A percentile compares a stretch with the other conserved stretches of the same genome.
Evolutionary conservation across 2,329 filamentous ascomycete genomes (phyloP).

Genomic region (Chaetothyriales sp.): DNA sequence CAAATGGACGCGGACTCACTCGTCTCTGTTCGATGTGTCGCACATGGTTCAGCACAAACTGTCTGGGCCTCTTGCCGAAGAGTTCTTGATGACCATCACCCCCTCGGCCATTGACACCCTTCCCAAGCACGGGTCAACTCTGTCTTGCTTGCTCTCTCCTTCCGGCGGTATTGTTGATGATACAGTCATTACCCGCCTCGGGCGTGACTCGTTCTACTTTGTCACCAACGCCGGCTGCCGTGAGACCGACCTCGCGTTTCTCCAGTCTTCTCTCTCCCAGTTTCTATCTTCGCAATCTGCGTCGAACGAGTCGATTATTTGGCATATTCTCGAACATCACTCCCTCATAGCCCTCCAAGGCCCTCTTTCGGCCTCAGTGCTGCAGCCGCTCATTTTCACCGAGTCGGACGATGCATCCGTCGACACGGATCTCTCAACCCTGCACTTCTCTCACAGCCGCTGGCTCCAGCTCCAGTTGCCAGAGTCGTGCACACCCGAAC

Average conservation of each 20-base stretch:
- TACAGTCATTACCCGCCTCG: constrained; percentile 73
- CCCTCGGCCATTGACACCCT: constrained; percentile 57
- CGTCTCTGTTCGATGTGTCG: constrained; percentile 86
- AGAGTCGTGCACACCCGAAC: constrained; percentile 15
- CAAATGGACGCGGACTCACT: constrained; percentile 72
- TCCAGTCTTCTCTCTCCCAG: constrained; percentile 51
- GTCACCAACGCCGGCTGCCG: constrained; percentile 90
- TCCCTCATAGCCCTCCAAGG: constrained; percentile 85
- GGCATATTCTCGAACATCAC: constrained; percentile 55
- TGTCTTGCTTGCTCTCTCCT: constrained; percentile 71
- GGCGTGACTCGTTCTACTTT: constrained; percentile 64
- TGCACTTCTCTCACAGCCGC: constrained; percentile 70
- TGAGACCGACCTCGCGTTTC: constrained; percentile 70
- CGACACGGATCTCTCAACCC: constrained; percentile 42
- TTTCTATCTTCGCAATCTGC: constrained; percentile 38
- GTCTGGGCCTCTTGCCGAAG: constrained; percentile 60
- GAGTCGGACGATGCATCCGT: constrained; percentile 25
- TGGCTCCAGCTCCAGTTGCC: constrained; percentile 49
- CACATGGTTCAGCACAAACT: constrained; percentile 91
- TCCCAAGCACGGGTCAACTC: constrained; percentile 52
- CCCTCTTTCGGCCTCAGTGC: constrained; percentile 55
- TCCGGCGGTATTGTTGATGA: constrained; percentile 92
- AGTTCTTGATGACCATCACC: constrained; percentile 71
- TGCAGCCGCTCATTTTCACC: constrained; percentile 47
- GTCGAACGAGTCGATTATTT: constrained; percentile 41